A percentile compares a stretch with the other conserved stretches of the same genome.
These are phyloP conservation scores for Selaginella tamariscina DNA, from an alignment of 75 land plant species.

Conservation along the genomic window DNA sequence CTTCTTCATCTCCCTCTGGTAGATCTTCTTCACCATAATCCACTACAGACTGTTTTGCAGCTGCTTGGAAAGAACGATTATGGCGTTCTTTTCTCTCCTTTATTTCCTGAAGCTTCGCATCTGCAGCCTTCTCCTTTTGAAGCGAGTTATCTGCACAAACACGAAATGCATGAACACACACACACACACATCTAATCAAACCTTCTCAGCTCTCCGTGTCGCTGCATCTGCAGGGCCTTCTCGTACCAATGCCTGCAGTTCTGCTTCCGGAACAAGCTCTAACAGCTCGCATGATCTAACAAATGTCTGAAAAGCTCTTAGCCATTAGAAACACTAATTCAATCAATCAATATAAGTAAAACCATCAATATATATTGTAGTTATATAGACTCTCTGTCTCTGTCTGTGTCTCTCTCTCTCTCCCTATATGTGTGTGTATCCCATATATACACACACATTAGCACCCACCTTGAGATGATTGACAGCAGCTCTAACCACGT, in stretches of 20 bases:
- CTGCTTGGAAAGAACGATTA: slow-evolving; percentile 63
- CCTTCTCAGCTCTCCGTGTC: slow-evolving; percentile 67
- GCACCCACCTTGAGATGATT: slow-evolving; percentile 57
- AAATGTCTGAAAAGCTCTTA: slow-evolving; percentile 68
- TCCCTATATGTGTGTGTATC: neutral
- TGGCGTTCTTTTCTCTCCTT: slow-evolving; percentile 83
- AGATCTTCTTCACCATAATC: slow-evolving; percentile 69
- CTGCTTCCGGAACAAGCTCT: slow-evolving; percentile 84
- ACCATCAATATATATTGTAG: neutral
- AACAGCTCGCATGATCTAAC: slow-evolving; percentile 68
- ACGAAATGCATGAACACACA: neutral
- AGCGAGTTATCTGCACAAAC: slow-evolving; percentile 68
- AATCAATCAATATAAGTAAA: neutral
- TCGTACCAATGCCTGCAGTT: slow-evolving; percentile 35
- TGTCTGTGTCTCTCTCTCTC: neutral
- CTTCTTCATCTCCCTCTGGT: slow-evolving; percentile 81
- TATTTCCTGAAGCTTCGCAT: slow-evolving; percentile 74
- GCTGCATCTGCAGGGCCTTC: slow-evolving; percentile 30
- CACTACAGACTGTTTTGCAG: slow-evolving; percentile 48
- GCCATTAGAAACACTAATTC: neutral
- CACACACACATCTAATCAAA: slow-evolving; percentile 9
- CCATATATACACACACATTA: slow-evolving; percentile 2
- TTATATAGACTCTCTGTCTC: neutral
- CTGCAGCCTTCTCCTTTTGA: slow-evolving; percentile 78
- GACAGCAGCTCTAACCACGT: slow-evolving; percentile 49